Base-by-base conservation (phyloP, 371 early-diverging fungal species). In the Rhizopus microsporus region DNA sequence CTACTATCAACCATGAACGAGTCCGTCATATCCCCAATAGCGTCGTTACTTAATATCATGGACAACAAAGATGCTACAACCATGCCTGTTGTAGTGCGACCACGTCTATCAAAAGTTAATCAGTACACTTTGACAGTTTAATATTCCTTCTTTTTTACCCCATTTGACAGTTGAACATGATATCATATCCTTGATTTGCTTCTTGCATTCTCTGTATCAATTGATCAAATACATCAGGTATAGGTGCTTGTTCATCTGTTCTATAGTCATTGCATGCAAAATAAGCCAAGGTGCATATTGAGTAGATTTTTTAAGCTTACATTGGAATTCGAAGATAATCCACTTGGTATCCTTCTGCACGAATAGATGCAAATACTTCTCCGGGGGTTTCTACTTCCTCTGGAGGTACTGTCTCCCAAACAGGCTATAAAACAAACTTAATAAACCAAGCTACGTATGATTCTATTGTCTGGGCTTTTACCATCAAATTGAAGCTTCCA, bases 61-160 rank as follows among this genome's bases (percentile, higher is more conserved):
- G 75, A 66, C 51, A 80, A 61, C 3, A 89, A 60, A 40, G 84
- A 83, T 1, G 91, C 80, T 7, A 82, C 83, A 31, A 90, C 77
- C 82, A 87, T 88, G 6, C 88, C 91, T 6, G 89, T 89, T 0
- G 90, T 92, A 2, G 92, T 92, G 13, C 92, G 76, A 5, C 92
- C 92, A 31, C 90, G 89, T 6, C 85, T 82, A 65, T 33, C 31
- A 23, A 57, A 17, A 49, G 57, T 4, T n/a, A 63, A 12, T 17
- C 4, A 32, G 23, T n/a, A n/a, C 10, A 15, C 29, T 57, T n/a
- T 16, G 43, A 23, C 8, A 1, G 8, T 13, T 47, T 30, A 10
- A 23, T 17, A 13, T 15, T 47, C 9, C 10, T 17, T 17, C 3
- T 31, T 9, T 12, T 48, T 54, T 63, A 79, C 80, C 90, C 90